These are phyloP conservation scores for Microcera coccophila DNA, from an alignment of 2,329 filamentous ascomycete species.

Conservation along the genomic window DNA sequence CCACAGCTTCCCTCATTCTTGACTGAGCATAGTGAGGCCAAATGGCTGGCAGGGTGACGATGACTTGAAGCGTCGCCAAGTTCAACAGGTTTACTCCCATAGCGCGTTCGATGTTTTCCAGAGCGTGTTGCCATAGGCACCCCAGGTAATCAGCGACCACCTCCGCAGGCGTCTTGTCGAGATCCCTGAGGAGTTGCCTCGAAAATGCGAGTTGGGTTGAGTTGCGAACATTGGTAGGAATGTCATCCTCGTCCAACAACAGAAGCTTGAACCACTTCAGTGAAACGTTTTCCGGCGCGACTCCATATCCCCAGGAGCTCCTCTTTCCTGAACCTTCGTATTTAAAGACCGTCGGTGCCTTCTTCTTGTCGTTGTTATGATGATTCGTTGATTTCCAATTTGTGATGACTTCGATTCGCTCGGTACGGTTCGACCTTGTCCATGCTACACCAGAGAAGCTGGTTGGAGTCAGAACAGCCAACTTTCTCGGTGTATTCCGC, in stretches of 20 bases:
- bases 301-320: constrained; percentile 32
- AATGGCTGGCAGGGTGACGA: constrained; percentile 44
- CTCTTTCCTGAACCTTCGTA: constrained; percentile 5
- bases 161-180: constrained; percentile 25
- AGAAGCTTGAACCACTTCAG: constrained; percentile 43
- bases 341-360: constrained; percentile 28
- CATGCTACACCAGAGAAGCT: constrained; percentile 42
- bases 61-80: constrained; percentile 30
- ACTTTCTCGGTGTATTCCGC: neutral
- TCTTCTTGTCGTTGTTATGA: constrained; percentile 30
- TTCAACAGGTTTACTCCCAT: constrained; percentile 22
- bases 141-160: constrained; percentile 33
- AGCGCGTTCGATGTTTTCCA: constrained; percentile 23
- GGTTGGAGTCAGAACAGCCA: constrained; percentile 1
- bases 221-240: constrained; percentile 22
- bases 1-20: constrained; percentile 36
- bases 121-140: constrained; percentile 31
- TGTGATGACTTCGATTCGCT: constrained; percentile 30
- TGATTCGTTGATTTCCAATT: constrained; percentile 25
- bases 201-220: constrained; percentile 22
- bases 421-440: constrained; percentile 24
- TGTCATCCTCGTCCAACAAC: constrained; percentile 34
- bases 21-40: constrained; percentile 39
- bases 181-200: neutral
- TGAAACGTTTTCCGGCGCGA: constrained; percentile 20